Conservation (phyloP, 768 basidiomycete species). For the Pisolithus marmoratus region DNA sequence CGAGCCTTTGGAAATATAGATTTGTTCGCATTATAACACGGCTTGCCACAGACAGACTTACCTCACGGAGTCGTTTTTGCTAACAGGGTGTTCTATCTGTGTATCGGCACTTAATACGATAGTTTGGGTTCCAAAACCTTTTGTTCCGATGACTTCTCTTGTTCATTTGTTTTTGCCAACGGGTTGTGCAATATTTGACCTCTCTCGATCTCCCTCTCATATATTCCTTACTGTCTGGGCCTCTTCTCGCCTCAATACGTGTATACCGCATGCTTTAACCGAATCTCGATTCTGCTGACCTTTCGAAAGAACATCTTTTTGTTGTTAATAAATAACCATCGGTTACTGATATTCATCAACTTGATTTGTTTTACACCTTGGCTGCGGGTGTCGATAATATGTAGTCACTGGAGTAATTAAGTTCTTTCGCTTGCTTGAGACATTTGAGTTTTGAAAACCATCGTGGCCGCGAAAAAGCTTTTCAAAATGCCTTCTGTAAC, state of each 20-base stretch:
- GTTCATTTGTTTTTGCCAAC: constrained; percentile 11
- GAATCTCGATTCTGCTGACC: constrained; percentile 1
- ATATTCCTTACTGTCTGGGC: neutral
- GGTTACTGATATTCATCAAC: too few species aligned
- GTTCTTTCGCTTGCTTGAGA: neutral
- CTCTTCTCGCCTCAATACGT: constrained; percentile 7
- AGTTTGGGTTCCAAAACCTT: constrained; percentile 8
- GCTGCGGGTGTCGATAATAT: too few species aligned
- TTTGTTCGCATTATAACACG: neutral
- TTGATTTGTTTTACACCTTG: neutral
- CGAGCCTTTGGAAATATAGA: constrained; percentile 80
- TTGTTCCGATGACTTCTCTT: constrained; percentile 7
- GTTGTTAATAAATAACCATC: neutral
- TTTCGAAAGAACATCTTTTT: neutral
- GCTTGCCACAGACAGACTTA: constrained; percentile 10
- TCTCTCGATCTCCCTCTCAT: constrained; percentile 1
- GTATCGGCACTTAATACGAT: constrained; percentile 18
- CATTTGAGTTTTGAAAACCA: too few species aligned
- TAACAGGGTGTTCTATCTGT: constrained; percentile 11
- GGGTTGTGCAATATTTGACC: constrained; percentile 6
- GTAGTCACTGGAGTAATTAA: neutral
- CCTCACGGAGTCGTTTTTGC: constrained; percentile 6
- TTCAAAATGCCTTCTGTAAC: constrained; percentile 38
- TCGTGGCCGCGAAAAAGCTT: neutral
- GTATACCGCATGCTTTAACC: constrained; percentile 25